These are phyloP conservation scores for Suillus variegatus DNA, from an alignment of 768 basidiomycete genomes.

Conservation along the genomic window DNA sequence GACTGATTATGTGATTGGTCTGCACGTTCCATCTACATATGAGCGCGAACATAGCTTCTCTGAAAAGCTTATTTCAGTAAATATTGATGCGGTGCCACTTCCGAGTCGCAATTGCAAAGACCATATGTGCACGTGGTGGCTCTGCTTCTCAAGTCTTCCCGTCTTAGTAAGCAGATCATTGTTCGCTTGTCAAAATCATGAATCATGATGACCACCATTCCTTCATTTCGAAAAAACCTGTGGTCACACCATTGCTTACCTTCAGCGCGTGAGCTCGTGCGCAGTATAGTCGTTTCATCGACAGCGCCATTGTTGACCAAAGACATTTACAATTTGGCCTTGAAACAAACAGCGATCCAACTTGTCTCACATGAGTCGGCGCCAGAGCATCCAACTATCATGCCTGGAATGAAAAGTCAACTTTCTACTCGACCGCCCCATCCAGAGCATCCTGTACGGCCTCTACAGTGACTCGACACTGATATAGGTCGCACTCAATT, in stretches of 20 bases:
- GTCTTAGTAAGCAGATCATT: too few species aligned
- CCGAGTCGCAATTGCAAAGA: too few species aligned
- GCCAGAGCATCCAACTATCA: too few species aligned
- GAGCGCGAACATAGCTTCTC: too few species aligned
- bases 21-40: too few species aligned
- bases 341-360: slow-evolving; percentile 15
- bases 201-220: background rate
- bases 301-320: background rate
- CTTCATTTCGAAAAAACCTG: slow-evolving; percentile 1
- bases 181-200: background rate
- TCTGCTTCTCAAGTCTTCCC: too few species aligned
- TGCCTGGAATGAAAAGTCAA: too few species aligned
- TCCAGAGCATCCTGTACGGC: slow-evolving; percentile 53
- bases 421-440: slow-evolving; percentile 35
- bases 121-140: too few species aligned
- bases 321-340: background rate
- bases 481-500: background rate
- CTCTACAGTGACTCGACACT: slow-evolving; percentile 44
- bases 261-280: slow-evolving; percentile 14
- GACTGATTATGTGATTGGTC: too few species aligned
- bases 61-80: too few species aligned
- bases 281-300: slow-evolving; percentile 22
- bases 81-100: too few species aligned
- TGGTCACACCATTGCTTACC: slow-evolving; percentile 2
- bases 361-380: too few species aligned